Evolutionary conservation across 345 rosid genomes (phyloP), one percentile per base, ranked within the genome.

Genomic region (Lepidium africanum): DNA sequence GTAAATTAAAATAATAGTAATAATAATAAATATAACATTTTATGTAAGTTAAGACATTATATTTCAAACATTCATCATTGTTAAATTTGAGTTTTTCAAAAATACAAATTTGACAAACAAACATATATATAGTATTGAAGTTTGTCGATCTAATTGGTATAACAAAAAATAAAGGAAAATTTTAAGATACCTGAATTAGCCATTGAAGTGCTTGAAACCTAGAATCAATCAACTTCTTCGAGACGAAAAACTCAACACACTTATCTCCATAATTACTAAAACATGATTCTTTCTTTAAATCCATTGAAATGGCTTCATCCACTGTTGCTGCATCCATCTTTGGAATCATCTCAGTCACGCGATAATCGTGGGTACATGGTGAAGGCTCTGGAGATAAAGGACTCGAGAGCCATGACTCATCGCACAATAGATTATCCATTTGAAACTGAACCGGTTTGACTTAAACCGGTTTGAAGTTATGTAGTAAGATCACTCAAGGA

Each of bases 381-480:
- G 27, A 2, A 42, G 68, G 43, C 51, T 59, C 73, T 27, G 77
- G 73, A 11, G 73, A 33, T 25, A 27, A 3, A 47, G 72, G 62
- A 52, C 23, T 25, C 41, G 63, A 52, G 49, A 52, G 63, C 77
- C 73, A 74, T 59, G 63, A 52, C 36, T 74, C 77, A 14, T 74
- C 72, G 19, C 77, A 74, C 37, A 67, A 63, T 40, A 74, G 60
- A 52, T 74, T 37, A 67, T 74, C 77, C 77, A 74, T 74, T 39
- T 11, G 0, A 5, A 21, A 41, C 48, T 46, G n/a, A 21, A 66
- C 72, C 67, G 72, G 46, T 30, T 59, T 7, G 11, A 9, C 5
- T 19, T 4, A 32, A 61, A 50, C 74, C 62, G 32, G 70, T 37
- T 12, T 21, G 5, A 17, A 21, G 38, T 5, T 37, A 0, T 13